Base-by-base conservation (phyloP, 1,139 yeast genomes). In the Yamadazyma dendronema region DNA sequence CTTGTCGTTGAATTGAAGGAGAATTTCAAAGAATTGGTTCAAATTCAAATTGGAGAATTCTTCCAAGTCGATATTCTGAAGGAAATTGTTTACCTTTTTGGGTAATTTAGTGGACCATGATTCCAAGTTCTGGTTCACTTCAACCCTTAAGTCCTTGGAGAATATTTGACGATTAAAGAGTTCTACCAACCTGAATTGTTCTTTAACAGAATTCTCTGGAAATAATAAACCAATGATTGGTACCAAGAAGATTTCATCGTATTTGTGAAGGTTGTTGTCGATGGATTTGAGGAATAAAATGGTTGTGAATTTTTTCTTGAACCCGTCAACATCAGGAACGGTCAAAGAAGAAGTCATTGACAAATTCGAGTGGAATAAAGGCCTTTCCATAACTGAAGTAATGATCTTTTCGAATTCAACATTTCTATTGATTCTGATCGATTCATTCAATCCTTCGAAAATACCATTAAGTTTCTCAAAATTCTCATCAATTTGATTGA, bases 231-330 rank as follows among this genome's bases (percentile, higher is more conserved):
- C 50, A 9, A 65, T 48, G 7, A 65, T 40, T 8, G 76, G 75
- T n/a, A 71, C 64, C 39, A 69, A 50, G 33, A 70, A 66, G 1
- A 51, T 50, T 40, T 66, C 73, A 42, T 71, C 76, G 36, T 66
- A 72, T 38, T 62, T 65, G 29, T 56, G 56, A 30, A 71, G 53
- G 3, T 72, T 73, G 34, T 54, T 56, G 33, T 62, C 67, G 23
- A 70, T 54, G 2, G 72, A 61, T 43, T 65, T 67, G 29, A 69
- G 52, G 46, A 65, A 68, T 31, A 71, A 59, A 36, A 71, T 48
- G 26, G 52, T 50, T 31, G 50, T 56, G 44, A 56, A 68, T 34
- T 61, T 56, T 3, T 49, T 47, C 35, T 54, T 53, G 40, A 66
- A 62, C 10, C 40, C 41, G 2, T 38, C 21, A 4, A 44, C 28